A percentile compares a stretch with the other conserved stretches of the same genome.
Conservation (phyloP, 768 basidiomycete species). For the Zangia roseola region DNA sequence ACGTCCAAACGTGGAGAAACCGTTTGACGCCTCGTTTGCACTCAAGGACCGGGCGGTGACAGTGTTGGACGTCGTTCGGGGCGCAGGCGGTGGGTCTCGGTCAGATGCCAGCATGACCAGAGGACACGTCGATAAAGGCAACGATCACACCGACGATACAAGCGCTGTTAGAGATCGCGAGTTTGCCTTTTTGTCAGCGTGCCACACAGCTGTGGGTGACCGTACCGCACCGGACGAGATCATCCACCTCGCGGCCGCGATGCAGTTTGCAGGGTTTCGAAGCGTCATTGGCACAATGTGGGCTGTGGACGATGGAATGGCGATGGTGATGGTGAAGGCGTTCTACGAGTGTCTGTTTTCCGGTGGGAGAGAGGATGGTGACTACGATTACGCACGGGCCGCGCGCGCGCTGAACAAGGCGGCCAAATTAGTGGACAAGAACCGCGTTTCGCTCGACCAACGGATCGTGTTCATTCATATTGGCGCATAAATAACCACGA, state of each 20-base stretch:
- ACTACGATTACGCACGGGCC: constrained; percentile 14
- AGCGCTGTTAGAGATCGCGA: constrained; percentile 1
- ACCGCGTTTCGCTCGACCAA: constrained; percentile 22
- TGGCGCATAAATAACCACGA: constrained; percentile 13
- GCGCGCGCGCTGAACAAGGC: constrained; percentile 21
- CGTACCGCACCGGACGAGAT: constrained; percentile 30
- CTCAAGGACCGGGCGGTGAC: constrained; percentile 21
- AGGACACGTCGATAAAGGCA: too few relatives aligned
- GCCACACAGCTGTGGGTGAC: constrained; percentile 29
- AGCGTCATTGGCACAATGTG: constrained; percentile 38
- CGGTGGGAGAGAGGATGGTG: not conserved
- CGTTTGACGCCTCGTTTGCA: constrained; percentile 28
- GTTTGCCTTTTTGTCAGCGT: constrained; percentile 37
- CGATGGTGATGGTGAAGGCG: constrained; percentile 14
- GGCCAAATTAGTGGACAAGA: constrained; percentile 20
- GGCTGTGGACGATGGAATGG: constrained; percentile 30
- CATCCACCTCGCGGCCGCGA: constrained; percentile 34
- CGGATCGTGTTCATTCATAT: constrained; percentile 29
- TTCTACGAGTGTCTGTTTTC: constrained; percentile 23
- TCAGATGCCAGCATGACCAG: too few relatives aligned
- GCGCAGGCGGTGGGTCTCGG: not conserved
- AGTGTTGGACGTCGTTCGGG: constrained; percentile 24
- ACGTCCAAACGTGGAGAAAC: constrained; percentile 14
- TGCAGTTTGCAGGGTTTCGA: constrained; percentile 36
- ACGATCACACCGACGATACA: not conserved